Evolutionary conservation across 2,329 filamentous ascomycete genomes (phyloP).

Genomic region (Calonectria hawksworthii): DNA sequence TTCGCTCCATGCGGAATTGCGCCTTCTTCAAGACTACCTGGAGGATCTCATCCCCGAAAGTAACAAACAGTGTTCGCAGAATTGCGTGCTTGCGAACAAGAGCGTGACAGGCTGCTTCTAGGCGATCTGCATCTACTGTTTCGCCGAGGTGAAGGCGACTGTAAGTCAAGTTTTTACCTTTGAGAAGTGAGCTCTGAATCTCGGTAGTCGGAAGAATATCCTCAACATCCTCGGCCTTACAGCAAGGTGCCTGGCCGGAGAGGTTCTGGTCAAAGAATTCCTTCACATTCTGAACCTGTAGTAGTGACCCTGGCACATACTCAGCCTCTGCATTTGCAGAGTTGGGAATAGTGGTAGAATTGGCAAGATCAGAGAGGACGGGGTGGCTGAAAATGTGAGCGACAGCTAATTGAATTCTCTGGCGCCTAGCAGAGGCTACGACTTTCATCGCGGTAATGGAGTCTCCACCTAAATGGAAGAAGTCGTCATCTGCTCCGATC

Average conservation of each 20-base stretch:
- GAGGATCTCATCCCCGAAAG: conserved; percentile 19
- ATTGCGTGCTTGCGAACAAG: neutral
- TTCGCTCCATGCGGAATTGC: conserved; percentile 8
- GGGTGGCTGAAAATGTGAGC: neutral
- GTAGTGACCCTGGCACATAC: neutral
- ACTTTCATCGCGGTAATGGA: conserved; percentile 61
- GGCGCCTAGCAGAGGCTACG: conserved; percentile 42
- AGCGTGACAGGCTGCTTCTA: neutral
- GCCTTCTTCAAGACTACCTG: conserved; percentile 33
- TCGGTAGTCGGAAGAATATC: neutral
- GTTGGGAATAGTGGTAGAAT: neutral
- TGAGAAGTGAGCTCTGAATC: neutral
- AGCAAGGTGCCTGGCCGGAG: neutral
- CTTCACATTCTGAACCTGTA: neutral
- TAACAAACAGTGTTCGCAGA: conserved; percentile 36
- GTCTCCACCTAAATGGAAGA: conserved; percentile 64
- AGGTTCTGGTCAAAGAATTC: neutral
- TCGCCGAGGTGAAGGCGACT: neutral
- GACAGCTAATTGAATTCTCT: neutral
- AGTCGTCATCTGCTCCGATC: conserved; percentile 59
- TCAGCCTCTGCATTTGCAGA: neutral
- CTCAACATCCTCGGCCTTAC: neutral
- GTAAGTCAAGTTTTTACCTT: neutral
- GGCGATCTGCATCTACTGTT: neutral
- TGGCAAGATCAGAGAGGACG: neutral